A percentile compares a stretch with the other conserved stretches of the same genome.
Conservation (phyloP, 2,329 filamentous ascomycete genomes). For the Aspergillus novofumigatus region DNA sequence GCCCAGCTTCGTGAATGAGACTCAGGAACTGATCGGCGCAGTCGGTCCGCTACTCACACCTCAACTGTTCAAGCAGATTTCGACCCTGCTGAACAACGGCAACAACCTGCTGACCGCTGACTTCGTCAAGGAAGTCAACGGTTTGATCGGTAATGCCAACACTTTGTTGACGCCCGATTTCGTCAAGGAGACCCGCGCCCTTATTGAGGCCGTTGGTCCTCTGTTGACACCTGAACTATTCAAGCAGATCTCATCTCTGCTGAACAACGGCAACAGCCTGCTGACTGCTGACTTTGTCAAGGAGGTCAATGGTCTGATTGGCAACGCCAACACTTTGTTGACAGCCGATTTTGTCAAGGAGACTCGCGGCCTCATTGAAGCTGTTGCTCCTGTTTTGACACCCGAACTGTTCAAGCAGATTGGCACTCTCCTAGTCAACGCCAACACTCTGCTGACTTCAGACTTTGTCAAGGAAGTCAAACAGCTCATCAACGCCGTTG, state of each 20-base stretch:
- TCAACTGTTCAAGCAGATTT: constrained; percentile 4
- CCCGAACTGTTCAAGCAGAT: constrained; percentile 23
- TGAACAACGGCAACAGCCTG: constrained; percentile 2
- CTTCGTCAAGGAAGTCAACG: constrained; percentile 8
- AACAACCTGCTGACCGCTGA: constrained; percentile 5
- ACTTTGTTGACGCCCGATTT: constrained; percentile 3
- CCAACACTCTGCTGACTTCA: constrained; percentile 28
- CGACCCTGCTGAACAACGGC: constrained; percentile 1
- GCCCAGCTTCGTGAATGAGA: constrained; percentile 1
- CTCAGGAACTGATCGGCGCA: neutral
- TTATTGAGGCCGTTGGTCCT: constrained; percentile 2
- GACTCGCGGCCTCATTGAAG: constrained; percentile 17
- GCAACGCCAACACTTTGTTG: constrained; percentile 28
- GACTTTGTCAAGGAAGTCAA: constrained; percentile 24
- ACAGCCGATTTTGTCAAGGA: constrained; percentile 28
- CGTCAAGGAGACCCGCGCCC: neutral
- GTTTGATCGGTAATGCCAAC: constrained; percentile 10
- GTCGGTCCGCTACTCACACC: constrained; percentile 1
- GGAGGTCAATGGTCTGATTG: constrained; percentile 15
- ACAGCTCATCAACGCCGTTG: constrained; percentile 18
- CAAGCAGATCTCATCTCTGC: constrained; percentile 1
- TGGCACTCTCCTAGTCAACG: constrained; percentile 20
- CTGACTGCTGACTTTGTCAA: constrained; percentile 9
- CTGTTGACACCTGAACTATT: constrained; percentile 2
- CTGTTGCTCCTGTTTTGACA: constrained; percentile 21